Conservation (phyloP, 2,329 filamentous ascomycete species). For the Verticillium dahliae region DNA sequence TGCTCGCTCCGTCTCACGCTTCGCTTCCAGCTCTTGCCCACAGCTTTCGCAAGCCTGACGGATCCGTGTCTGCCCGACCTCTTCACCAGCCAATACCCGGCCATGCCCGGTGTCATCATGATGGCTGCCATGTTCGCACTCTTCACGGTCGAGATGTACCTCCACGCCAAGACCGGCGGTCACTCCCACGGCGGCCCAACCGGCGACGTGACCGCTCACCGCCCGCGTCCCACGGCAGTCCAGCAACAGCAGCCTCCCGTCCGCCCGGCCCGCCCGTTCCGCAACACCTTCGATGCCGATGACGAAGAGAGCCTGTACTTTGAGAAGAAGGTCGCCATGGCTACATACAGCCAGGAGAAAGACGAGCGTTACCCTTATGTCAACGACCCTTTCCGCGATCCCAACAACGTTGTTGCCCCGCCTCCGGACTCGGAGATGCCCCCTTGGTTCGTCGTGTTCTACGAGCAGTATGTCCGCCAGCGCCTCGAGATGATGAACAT, state of each 20-base stretch:
- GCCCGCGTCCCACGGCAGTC: background rate
- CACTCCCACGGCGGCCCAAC: slow-evolving; percentile 52
- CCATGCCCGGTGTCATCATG: slow-evolving; percentile 59
- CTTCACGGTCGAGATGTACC: slow-evolving; percentile 57
- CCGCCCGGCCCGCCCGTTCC: background rate
- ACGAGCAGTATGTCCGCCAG: slow-evolving; percentile 56
- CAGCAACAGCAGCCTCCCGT: background rate
- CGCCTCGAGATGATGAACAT: slow-evolving; percentile 51
- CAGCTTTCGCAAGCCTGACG: slow-evolving; percentile 46
- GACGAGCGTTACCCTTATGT: slow-evolving; percentile 11
- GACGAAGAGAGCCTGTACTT: slow-evolving; percentile 17
- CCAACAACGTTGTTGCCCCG: slow-evolving; percentile 20
- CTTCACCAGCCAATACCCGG: slow-evolving; percentile 53
- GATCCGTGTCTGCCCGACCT: slow-evolving; percentile 52
- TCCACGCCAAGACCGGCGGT: slow-evolving; percentile 52
- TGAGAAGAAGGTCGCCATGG: slow-evolving; percentile 34
- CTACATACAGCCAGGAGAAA: slow-evolving; percentile 28
- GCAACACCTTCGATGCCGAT: slow-evolving; percentile 14
- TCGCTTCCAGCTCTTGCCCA: slow-evolving; percentile 43
- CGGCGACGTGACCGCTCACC: slow-evolving; percentile 21
- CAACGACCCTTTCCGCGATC: slow-evolving; percentile 16
- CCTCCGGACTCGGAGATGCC: slow-evolving; percentile 42
- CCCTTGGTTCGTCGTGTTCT: slow-evolving; percentile 56
- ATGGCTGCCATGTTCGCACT: slow-evolving; percentile 55
- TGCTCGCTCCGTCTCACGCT: background rate